Evolutionary conservation across 2,329 filamentous ascomycete genomes (phyloP).

Genomic region (Magnaporthiopsis rhizophila): DNA sequence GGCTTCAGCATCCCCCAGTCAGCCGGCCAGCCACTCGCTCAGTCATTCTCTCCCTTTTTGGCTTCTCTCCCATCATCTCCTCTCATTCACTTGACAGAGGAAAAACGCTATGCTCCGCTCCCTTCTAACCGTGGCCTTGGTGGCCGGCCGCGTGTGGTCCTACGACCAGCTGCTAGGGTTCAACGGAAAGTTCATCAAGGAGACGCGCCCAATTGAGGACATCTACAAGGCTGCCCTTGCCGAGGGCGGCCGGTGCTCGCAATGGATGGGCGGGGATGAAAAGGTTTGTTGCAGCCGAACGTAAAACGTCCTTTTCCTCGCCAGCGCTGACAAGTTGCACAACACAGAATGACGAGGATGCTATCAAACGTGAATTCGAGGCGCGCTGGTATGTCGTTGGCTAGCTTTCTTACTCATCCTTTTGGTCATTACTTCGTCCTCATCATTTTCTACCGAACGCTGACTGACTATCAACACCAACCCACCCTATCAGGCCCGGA

Average conservation of each 20-base stretch:
- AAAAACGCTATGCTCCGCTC: not conserved
- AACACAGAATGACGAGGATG: constrained; percentile 22
- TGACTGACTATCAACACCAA: not conserved
- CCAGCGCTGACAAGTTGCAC: too few relatives aligned
- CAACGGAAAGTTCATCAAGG: constrained; percentile 11
- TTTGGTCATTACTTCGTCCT: not conserved
- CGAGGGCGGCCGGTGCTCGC: constrained; percentile 36
- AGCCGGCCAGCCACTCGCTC: too few relatives aligned
- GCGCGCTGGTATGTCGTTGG: constrained; percentile 24
- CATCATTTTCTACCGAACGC: too few relatives aligned
- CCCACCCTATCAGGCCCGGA: constrained; percentile 22
- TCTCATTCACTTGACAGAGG: not conserved
- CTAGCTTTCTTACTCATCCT: not conserved
- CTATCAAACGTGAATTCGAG: constrained; percentile 35
- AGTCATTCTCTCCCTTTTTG: not conserved
- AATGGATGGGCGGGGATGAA: constrained; percentile 39
- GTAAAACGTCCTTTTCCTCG: too few relatives aligned
- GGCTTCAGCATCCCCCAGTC: not conserved
- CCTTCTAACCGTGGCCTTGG: not conserved
- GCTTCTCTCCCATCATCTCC: not conserved
- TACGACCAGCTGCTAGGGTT: constrained; percentile 4
- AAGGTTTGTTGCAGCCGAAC: not conserved
- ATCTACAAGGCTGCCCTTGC: constrained; percentile 40
- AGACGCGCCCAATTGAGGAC: constrained; percentile 33
- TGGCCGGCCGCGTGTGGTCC: not conserved